Conservation (phyloP, 345 rosid genomes). For the Dovyalis caffra region DNA sequence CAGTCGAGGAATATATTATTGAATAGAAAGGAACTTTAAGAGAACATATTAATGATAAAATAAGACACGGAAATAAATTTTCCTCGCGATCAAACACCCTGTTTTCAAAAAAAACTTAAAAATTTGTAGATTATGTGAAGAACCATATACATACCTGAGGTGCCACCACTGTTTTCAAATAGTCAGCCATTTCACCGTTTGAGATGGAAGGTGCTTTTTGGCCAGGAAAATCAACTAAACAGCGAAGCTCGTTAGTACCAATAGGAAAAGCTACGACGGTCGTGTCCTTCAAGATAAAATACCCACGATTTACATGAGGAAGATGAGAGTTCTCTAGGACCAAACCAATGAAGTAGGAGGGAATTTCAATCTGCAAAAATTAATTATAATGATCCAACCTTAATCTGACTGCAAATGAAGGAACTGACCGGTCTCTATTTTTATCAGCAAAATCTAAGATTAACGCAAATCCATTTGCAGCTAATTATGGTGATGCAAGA, state of each 20-base stretch:
- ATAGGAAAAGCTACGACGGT: slow-evolving; percentile 58
- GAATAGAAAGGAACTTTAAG: too few relatives aligned
- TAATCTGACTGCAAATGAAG: too few relatives aligned
- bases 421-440: too few relatives aligned
- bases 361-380: slow-evolving; percentile 61
- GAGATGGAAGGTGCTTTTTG: slow-evolving; percentile 60
- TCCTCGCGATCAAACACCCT: too few relatives aligned
- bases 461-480: too few relatives aligned
- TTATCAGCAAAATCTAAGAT: too few relatives aligned
- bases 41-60: too few relatives aligned
- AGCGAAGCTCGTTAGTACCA: slow-evolving; percentile 60
- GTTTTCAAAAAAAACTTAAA: too few relatives aligned
- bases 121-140: slow-evolving; percentile 2
- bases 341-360: slow-evolving; percentile 61
- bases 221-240: slow-evolving; percentile 67
- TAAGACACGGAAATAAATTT: too few relatives aligned
- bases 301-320: slow-evolving; percentile 52
- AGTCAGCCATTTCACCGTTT: slow-evolving; percentile 63
- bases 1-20: neutral
- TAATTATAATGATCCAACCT: too few relatives aligned
- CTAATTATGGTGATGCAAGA: too few relatives aligned
- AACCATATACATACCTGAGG: slow-evolving; percentile 37
- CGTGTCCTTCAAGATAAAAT: slow-evolving; percentile 54
- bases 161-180: slow-evolving; percentile 50
- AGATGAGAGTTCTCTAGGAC: slow-evolving; percentile 59